These are phyloP conservation scores for Phialemoniopsis sp. DNA, from an alignment of 2,329 filamentous ascomycete genomes.

Conservation along the genomic window DNA sequence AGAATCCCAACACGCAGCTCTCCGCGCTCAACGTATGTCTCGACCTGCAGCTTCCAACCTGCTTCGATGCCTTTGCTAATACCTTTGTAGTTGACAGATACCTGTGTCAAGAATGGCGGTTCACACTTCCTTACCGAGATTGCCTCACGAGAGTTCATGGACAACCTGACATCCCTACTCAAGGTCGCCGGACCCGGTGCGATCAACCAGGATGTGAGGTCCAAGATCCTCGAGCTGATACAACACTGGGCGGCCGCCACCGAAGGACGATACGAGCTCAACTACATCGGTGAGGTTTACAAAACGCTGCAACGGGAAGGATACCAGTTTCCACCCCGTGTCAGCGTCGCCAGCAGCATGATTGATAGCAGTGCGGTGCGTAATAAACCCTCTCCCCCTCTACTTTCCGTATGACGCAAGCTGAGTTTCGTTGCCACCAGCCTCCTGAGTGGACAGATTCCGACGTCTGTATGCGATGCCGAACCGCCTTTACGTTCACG, in stretches of 20 bases:
- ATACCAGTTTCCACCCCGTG: constrained; percentile 82
- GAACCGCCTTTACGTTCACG: constrained; percentile 92
- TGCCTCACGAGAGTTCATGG: constrained; percentile 96
- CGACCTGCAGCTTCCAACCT: constrained; percentile 6
- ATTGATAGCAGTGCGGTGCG: constrained; percentile 91
- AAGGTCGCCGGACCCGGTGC: constrained; percentile 72
- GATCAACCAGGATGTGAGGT: constrained; percentile 79
- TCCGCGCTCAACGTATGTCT: constrained; percentile 78
- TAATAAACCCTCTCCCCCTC: constrained; percentile 11
- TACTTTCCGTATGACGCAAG: background rate
- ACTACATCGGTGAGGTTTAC: constrained; percentile 88
- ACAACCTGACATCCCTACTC: constrained; percentile 87
- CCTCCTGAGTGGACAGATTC: constrained; percentile 97
- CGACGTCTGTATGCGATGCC: constrained; percentile 97
- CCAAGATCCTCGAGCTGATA: constrained; percentile 88
- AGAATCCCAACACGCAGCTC: constrained; percentile 95
- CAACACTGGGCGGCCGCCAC: constrained; percentile 91
- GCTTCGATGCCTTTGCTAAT: no score
- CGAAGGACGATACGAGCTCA: constrained; percentile 76
- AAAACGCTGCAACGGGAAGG: constrained; percentile 77
- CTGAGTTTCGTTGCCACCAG: constrained; percentile 34
- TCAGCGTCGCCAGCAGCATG: constrained; percentile 91
- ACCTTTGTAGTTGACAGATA: constrained; percentile 73
- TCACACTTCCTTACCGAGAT: constrained; percentile 93
- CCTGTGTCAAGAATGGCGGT: constrained; percentile 97